Conservation (phyloP, 2,329 filamentous ascomycete genomes). For the Graphilbum ipis-grandicollis region DNA sequence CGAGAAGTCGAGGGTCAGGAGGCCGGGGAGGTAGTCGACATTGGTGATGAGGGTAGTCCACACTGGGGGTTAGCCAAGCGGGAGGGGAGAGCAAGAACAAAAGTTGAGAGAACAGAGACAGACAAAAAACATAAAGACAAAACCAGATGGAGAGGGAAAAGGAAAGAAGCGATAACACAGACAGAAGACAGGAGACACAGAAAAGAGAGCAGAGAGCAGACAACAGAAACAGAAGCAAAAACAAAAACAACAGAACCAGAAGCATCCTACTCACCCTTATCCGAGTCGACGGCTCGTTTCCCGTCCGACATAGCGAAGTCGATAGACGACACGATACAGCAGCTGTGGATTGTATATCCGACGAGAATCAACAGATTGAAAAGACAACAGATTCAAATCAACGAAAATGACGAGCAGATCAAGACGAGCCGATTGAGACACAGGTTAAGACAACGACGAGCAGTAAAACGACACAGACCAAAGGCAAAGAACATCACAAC, state of each 20-base stretch:
- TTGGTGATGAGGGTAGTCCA: constrained; percentile 86
- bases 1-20: constrained; percentile 66
- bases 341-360: no score
- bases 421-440: no score
- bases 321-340: background rate
- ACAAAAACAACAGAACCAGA: background rate
- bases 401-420: no score
- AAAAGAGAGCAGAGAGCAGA: no score
- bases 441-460: no score
- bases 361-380: no score
- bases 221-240: background rate
- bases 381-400: no score
- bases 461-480: no score
- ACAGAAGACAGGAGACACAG: no score
- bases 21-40: constrained; percentile 61
- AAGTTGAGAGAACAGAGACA: background rate
- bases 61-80: constrained; percentile 23
- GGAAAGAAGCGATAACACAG: no score
- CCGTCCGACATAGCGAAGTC: constrained; percentile 14
- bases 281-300: constrained; percentile 15
- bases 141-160: background rate
- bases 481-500: no score
- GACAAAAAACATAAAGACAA: background rate
- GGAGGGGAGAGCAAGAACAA: background rate
- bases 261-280: constrained; percentile 12